Evolutionary conservation across 208 protist genomes (phyloP), one percentile per base, ranked within the genome.

Genomic region (Trypanosoma platydactyli): DNA sequence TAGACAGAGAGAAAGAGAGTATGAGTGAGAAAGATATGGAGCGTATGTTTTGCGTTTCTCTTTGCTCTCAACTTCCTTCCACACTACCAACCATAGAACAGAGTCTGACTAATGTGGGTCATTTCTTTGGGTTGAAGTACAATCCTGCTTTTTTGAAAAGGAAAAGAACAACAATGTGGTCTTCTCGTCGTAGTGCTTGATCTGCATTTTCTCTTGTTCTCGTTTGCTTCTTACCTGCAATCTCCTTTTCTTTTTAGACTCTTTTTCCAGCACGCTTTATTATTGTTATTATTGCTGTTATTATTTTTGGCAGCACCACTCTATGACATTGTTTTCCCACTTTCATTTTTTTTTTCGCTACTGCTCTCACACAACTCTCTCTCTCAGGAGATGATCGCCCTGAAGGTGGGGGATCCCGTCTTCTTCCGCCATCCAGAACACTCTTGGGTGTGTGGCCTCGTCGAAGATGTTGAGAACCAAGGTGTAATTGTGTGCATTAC

Each of bases 361-460:
- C 33, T 20, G 6, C 30, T 27, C 1, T 35, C 1, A 46, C 25
- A n/a, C 1, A 3, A 38, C 33, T 9, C 33, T 9, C 33, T 38
- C 33, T 38, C 5, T 38, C 33, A 38, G 33, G 33, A 38, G 33
- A 67, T 57, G 38, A 58, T n/a, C 20, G 40, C n/a, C 16, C 41
- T 44, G 2, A 40, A 42, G 9, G 18, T 5, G 16, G 65, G 65
- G 15, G 53, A 53, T 22, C 30, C 45, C 20, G 65, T 71, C 48
- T 64, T 71, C 42, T 71, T 71, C 49, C 49, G 51, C 27, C 65
- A 71, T 41, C 65, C 65, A 30, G 48, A 71, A 9, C 65, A 71
- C 44, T 71, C 65, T 7, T 71, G 65, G 65, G 55, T 71, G 18
- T 54, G 18, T 40, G 65, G 65, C 25, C 35, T 61, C 29, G 24